These are phyloP conservation scores for Teratosphaeriaceae sp. DNA, from an alignment of 2,329 filamentous ascomycete genomes.

Conservation along the genomic window DNA sequence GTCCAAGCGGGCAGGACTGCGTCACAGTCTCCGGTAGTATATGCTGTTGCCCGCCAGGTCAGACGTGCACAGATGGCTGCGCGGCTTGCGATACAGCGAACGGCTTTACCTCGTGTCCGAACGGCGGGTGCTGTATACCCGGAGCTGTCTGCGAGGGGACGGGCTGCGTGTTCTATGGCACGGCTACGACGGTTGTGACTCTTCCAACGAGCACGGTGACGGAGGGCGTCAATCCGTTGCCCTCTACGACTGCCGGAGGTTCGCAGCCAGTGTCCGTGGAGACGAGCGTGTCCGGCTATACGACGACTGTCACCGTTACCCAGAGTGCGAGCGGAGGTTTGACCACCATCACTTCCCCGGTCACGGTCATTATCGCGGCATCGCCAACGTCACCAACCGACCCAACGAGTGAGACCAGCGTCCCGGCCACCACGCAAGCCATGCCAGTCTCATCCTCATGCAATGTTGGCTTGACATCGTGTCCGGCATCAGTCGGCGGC, in stretches of 20 bases:
- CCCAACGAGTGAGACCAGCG: slow-evolving; percentile 1
- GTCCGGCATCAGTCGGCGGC: slow-evolving; percentile 41
- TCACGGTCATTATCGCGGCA: slow-evolving; percentile 21
- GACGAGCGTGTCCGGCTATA: slow-evolving; percentile 17
- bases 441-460: slow-evolving; percentile 31
- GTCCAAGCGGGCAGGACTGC: slow-evolving; percentile 59
- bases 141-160: slow-evolving; percentile 63
- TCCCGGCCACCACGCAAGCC: not conserved
- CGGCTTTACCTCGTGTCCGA: slow-evolving; percentile 59
- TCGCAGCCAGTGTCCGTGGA: too few species aligned
- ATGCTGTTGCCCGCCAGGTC: slow-evolving; percentile 66
- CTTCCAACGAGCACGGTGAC: slow-evolving; percentile 14
- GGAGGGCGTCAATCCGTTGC: slow-evolving; percentile 12
- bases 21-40: slow-evolving; percentile 56
- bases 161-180: slow-evolving; percentile 54
- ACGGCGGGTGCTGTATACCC: slow-evolving; percentile 68
- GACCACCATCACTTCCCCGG: slow-evolving; percentile 19
- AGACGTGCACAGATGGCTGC: slow-evolving; percentile 57
- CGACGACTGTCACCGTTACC: slow-evolving; percentile 24
- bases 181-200: slow-evolving; percentile 20
- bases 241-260: slow-evolving; percentile 4
- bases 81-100: slow-evolving; percentile 50
- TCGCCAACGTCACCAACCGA: not conserved
- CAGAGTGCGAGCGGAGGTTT: slow-evolving; percentile 15
- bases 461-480: slow-evolving; percentile 40